phyloP scores from a whole-genome alignment of 1,284 basidiomycete genomes.

The Rhodotorula sp. region DNA sequence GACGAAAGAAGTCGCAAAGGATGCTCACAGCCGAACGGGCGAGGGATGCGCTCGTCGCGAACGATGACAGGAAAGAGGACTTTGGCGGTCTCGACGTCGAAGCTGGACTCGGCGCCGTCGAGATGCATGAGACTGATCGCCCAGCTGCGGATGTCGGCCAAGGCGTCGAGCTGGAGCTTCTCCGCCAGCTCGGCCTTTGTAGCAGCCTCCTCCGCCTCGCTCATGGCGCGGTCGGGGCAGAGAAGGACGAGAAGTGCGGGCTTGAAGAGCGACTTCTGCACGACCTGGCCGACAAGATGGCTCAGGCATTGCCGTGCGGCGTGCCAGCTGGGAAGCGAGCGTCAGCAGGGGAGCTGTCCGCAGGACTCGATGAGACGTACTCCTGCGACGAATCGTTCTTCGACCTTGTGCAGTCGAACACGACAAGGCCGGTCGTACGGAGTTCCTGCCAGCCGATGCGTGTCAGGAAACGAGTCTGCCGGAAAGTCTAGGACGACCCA shows the following conservation, averaged over 20 bases:
- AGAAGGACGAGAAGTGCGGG: constrained; percentile 15
- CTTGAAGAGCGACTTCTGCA: constrained; percentile 13
- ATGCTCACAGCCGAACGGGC: constrained; percentile 6
- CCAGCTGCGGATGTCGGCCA: not conserved
- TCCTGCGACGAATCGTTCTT: not conserved
- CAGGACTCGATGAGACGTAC: constrained; percentile 4
- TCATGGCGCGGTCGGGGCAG: constrained; percentile 12
- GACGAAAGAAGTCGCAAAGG: rapidly evolving
- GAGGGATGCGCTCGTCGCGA: constrained; percentile 2
- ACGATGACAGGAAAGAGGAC: not conserved
- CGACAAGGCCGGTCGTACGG: constrained; percentile 12
- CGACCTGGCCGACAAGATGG: not conserved
- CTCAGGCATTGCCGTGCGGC: not conserved
- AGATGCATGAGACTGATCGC: constrained; percentile 3
- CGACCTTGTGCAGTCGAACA: constrained; percentile 26
- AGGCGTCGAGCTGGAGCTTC: not conserved
- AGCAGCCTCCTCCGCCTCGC: not conserved
- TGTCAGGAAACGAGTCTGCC: no score
- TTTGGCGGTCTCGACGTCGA: not conserved
- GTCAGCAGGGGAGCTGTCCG: not conserved
- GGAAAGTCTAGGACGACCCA: not conserved
- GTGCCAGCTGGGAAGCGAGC: constrained; percentile 7
- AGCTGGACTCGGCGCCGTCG: constrained; percentile 16
- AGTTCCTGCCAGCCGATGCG: not conserved
- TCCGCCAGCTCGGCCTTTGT: constrained; percentile 5